These are phyloP conservation scores for Aspergillus ruber DNA, from an alignment of 2,329 filamentous ascomycete species.

Conservation along the genomic window DNA sequence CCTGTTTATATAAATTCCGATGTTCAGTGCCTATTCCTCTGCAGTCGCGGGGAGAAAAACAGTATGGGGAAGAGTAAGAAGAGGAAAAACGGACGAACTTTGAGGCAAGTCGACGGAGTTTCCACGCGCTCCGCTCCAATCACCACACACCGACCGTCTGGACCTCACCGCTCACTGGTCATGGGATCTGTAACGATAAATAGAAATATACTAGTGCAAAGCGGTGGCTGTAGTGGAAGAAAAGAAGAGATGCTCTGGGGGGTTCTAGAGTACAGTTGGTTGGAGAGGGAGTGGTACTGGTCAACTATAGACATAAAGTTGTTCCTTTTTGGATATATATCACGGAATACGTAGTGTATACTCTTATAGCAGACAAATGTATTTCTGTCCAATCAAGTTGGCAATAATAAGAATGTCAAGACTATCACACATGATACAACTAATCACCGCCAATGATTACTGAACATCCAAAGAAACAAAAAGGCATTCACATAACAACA, in stretches of 20 bases:
- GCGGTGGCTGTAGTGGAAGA: too few species aligned
- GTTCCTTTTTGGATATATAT: too few species aligned
- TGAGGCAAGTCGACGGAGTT: constrained; percentile 8
- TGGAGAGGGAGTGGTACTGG: too few species aligned
- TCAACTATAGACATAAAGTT: too few species aligned
- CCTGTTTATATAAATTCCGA: too few species aligned
- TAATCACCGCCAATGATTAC: background rate
- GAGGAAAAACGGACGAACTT: constrained; percentile 2
- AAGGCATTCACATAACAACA: constrained; percentile 41
- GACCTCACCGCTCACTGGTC: constrained; percentile 8
- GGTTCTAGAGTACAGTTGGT: too few species aligned
- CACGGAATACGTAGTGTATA: too few species aligned
- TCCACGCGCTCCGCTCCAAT: constrained; percentile 20
- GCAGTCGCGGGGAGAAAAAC: background rate
- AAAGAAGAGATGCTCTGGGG: too few species aligned
- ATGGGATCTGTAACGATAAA: too few species aligned
- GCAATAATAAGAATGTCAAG: too few species aligned
- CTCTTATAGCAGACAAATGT: too few species aligned
- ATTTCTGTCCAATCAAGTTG: too few species aligned
- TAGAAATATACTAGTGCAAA: background rate
- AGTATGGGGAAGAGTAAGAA: constrained; percentile 5
- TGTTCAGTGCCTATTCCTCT: background rate
- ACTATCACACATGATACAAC: background rate
- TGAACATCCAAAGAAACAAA: background rate
- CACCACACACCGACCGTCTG: constrained; percentile 12